Base-by-base conservation (phyloP, 1,284 basidiomycete genomes). In the Ceratobasidium theobromae region DNA sequence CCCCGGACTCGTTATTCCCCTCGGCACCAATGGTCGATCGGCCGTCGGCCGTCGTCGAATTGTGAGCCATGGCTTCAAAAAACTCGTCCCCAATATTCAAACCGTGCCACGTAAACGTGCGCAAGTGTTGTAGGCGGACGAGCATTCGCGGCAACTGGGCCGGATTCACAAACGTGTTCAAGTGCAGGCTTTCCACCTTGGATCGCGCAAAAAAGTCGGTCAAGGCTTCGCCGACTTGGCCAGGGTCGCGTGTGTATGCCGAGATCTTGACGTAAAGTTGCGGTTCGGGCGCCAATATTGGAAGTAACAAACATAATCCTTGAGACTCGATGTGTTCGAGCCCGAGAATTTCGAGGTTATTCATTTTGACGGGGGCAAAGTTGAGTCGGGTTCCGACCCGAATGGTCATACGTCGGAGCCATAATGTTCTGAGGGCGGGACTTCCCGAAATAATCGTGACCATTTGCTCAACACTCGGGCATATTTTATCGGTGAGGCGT, bases 61-160 rank as follows among this genome's bases (percentile, higher is more conserved):
- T 27, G 3, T 28, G 57, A 9, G 30, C 33, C 57, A 60, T 60
- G n/a, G 28, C 35, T 4, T 49, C 45, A 23, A 60, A 60, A 25
- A 60, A 60, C 18, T 60, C 57, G 57, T 60, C 46, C n/a, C 33
- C 57, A n/a, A 60, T 60, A 38, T 60, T 60, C 45, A 60, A 40
- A 11, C 46, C 57, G n/a, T 60, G 45, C 45, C 57, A 60, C 16
- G 46, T 60, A 33, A 60, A 60, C n/a, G 46, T 35, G 11, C 46
- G 43, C 4, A 60, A 40, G n/a, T 49, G 45, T 11, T 49, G 57
- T 6, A 60, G 21, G 27, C 57, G 30, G 18, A 45, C 45, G 1
- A 60, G 23, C 57, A 60, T 60, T 32, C 57, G 40, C 3, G 57
- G 57, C 30, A 60, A 38, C 23, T 60, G 57, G n/a, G 45, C 57